Percentiles rank a stretch among this genome's conserved stretches.
Conservation (phyloP, 108 stramenopile genomes). For the Parmales sp. region DNA sequence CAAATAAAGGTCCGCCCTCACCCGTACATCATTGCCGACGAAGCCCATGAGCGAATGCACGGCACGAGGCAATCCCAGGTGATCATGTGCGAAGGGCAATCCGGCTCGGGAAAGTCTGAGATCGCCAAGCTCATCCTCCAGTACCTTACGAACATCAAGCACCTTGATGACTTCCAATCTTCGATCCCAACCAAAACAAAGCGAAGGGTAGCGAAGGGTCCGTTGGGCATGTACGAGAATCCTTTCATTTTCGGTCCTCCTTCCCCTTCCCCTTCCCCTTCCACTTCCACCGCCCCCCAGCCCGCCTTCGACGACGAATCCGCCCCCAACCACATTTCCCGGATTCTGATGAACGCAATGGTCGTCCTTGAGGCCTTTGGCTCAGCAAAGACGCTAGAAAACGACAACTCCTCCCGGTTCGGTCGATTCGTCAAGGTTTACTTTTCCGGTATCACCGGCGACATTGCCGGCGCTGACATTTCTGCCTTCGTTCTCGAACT, state of each 20-base stretch:
- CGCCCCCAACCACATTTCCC: not conserved
- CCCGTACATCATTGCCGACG: not conserved
- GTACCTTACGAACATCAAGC: constrained; percentile 49
- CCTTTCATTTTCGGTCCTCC: constrained; percentile 22
- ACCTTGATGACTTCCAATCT: not conserved
- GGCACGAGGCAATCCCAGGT: not conserved
- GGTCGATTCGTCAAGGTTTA: constrained; percentile 27
- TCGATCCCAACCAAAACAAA: not conserved
- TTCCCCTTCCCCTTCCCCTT: not conserved
- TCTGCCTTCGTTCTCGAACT: constrained; percentile 25
- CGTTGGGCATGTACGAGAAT: constrained; percentile 8
- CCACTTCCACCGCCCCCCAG: not conserved
- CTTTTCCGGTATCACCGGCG: constrained; percentile 14
- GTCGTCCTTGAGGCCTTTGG: constrained; percentile 29
- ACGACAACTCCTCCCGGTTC: constrained; percentile 31
- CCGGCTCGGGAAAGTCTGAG: constrained; percentile 42
- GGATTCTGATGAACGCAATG: not conserved
- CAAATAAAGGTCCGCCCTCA: not conserved
- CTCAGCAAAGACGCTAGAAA: constrained; percentile 26
- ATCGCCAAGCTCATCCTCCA: constrained; percentile 77
- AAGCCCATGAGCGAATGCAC: not conserved
- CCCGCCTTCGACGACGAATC: not conserved
- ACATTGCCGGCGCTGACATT: constrained; percentile 17
- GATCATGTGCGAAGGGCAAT: not conserved
- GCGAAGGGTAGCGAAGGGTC: not conserved